These are phyloP conservation scores for Closterium sp. DNA, from an alignment of 139 green algal species.

Conservation along the genomic window DNA sequence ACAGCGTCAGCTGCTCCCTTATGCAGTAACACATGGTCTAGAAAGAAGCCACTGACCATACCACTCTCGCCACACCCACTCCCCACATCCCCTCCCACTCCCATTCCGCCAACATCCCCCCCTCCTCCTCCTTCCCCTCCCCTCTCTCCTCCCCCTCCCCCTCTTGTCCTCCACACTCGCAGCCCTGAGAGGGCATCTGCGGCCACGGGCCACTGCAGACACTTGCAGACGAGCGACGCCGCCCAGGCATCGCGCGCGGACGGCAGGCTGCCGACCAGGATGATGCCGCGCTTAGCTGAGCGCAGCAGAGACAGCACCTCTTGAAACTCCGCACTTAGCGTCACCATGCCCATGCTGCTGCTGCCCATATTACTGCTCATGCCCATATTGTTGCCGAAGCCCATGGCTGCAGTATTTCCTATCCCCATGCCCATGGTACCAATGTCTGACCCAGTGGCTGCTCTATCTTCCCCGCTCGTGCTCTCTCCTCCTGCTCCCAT, in stretches of 20 bases:
- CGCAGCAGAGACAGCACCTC: background rate
- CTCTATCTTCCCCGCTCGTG: too few relatives aligned
- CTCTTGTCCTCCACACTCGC: slow-evolving; percentile 24
- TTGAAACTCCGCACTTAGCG: background rate
- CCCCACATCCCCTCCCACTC: background rate
- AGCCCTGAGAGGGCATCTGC: slow-evolving; percentile 65
- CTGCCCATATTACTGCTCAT: background rate
- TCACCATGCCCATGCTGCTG: background rate
- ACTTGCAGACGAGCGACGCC: slow-evolving; percentile 34
- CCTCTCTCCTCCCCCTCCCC: background rate
- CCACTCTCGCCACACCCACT: background rate
- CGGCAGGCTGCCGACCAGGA: slow-evolving; percentile 76
- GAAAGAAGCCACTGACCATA: slow-evolving; percentile 1
- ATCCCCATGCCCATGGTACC: background rate
- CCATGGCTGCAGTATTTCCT: background rate
- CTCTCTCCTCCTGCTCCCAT: background rate
- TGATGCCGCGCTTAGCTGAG: slow-evolving; percentile 58
- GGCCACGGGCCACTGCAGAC: slow-evolving; percentile 14
- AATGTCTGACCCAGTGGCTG: too few relatives aligned
- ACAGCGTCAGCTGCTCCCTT: slow-evolving; percentile 14
- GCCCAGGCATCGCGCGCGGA: slow-evolving; percentile 62
- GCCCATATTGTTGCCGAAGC: background rate
- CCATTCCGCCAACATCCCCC: background rate
- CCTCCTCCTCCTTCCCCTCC: background rate
- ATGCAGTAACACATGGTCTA: slow-evolving; percentile 54